These are phyloP conservation scores for Cadophora sp. DNA, from an alignment of 2,329 filamentous ascomycete genomes.

Conservation along the genomic window DNA sequence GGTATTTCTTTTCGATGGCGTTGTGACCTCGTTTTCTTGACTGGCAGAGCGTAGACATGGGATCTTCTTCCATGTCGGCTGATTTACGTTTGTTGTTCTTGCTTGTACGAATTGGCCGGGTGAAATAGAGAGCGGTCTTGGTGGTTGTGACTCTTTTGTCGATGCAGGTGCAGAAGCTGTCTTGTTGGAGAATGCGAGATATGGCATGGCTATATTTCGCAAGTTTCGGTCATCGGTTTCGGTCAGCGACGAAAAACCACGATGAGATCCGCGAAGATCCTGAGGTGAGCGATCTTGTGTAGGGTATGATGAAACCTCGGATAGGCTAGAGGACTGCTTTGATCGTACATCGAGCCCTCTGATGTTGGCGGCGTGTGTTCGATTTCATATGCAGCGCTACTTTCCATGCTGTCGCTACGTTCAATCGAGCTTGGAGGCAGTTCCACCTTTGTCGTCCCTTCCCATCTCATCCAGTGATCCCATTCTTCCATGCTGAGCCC, in stretches of 20 bases:
- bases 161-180: constrained; percentile 13
- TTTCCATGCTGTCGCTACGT: constrained; percentile 20
- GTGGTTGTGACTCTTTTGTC: constrained; percentile 10
- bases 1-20: constrained; percentile 33
- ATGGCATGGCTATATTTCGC: constrained; percentile 31
- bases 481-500: constrained; percentile 25
- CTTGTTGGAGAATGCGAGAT: constrained; percentile 11
- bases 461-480: constrained; percentile 30
- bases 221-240: constrained; percentile 25
- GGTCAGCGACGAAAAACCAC: constrained; percentile 25
- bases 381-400: constrained; percentile 26
- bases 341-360: neutral
- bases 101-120: constrained; percentile 18
- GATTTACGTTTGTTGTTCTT: constrained; percentile 31
- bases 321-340: neutral
- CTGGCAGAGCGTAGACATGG: constrained; percentile 20
- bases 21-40: constrained; percentile 31
- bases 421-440: constrained; percentile 9
- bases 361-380: constrained; percentile 18
- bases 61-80: constrained; percentile 14
- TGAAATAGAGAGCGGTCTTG: constrained; percentile 20
- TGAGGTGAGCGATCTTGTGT: constrained; percentile 7
- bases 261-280: constrained; percentile 14
- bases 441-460: constrained; percentile 16
- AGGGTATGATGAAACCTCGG: neutral